Conservation (phyloP, 2,329 filamentous ascomycete species). For the Sclerotinia sclerotiorum region DNA sequence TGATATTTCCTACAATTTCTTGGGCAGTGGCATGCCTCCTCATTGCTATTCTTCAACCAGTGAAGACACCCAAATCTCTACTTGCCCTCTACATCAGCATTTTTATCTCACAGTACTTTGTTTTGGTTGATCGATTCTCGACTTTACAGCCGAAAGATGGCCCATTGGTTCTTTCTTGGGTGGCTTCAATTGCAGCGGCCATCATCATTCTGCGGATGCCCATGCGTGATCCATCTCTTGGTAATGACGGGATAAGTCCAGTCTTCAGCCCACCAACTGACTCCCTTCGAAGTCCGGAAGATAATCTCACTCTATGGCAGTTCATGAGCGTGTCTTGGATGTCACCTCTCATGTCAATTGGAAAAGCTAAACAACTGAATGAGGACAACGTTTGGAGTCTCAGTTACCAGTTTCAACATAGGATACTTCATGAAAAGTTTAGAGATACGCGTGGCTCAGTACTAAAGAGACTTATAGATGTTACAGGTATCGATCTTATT, state of each 20-base stretch:
- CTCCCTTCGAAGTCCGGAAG: slow-evolving; percentile 71
- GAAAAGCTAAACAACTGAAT: slow-evolving; percentile 64
- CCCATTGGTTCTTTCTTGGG: slow-evolving; percentile 40
- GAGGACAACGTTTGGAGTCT: slow-evolving; percentile 81
- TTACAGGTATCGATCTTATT: slow-evolving; percentile 76
- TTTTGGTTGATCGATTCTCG: slow-evolving; percentile 40
- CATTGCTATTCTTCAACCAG: slow-evolving; percentile 31
- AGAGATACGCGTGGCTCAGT: slow-evolving; percentile 71
- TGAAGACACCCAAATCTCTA: slow-evolving; percentile 33
- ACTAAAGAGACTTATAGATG: slow-evolving; percentile 64
- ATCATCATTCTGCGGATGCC: slow-evolving; percentile 66
- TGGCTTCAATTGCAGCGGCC: slow-evolving; percentile 49
- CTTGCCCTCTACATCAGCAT: slow-evolving; percentile 30
- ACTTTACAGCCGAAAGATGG: slow-evolving; percentile 22
- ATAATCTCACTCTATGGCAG: slow-evolving; percentile 75
- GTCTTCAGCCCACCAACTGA: slow-evolving; percentile 56
- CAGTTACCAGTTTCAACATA: slow-evolving; percentile 79
- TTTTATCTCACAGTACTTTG: slow-evolving; percentile 33
- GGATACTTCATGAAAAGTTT: slow-evolving; percentile 71
- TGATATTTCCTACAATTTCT: slow-evolving; percentile 35
- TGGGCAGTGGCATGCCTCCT: slow-evolving; percentile 35
- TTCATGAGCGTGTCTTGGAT: slow-evolving; percentile 88
- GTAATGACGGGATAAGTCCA: slow-evolving; percentile 57
- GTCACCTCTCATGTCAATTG: slow-evolving; percentile 66
- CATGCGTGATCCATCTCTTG: slow-evolving; percentile 58